Percentiles rank a stretch among this genome's conserved stretches.
Evolutionary conservation across 306 rosid genomes (phyloP).

Genomic region (Hylodesmum podocarpum): DNA sequence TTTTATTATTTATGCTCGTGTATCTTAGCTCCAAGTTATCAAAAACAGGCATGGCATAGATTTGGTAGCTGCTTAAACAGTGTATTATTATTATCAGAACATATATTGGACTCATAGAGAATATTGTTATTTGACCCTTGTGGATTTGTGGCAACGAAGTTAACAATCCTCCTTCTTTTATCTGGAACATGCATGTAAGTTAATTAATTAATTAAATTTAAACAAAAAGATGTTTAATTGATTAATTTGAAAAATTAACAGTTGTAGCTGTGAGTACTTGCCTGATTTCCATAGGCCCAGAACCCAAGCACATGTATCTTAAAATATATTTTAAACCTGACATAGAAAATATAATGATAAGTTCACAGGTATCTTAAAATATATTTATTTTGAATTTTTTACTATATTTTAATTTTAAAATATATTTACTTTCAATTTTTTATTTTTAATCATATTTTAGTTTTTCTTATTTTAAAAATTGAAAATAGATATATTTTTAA

Average conservation of each 20-base stretch:
- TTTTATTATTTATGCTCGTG: conserved; percentile 42
- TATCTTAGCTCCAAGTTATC: conserved; percentile 60
- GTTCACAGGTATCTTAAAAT: no score
- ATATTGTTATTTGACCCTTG: conserved; percentile 36
- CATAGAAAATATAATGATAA: no score
- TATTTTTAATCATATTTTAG: no score
- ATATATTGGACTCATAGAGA: conserved; percentile 45
- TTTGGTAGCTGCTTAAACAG: conserved; percentile 54
- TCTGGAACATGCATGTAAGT: conserved; percentile 31
- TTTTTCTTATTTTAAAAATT: no score
- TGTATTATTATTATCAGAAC: conserved; percentile 37
- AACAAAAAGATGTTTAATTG: no score
- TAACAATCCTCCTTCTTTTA: conserved; percentile 41
- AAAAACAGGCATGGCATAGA: conserved; percentile 59
- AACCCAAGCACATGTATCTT: no score
- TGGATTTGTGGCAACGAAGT: conserved; percentile 45
- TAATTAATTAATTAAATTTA: not conserved
- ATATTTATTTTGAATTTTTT: no score
- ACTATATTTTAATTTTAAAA: no score
- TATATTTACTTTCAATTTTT: no score
- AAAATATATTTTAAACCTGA: no score
- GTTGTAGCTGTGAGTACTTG: no score
- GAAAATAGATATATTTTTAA: no score
- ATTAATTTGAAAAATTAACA: not conserved
- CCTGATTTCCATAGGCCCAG: conserved; percentile 75